Percentiles rank a stretch among this genome's conserved stretches.
These are phyloP conservation scores for Picochlorum sp. DNA, from an alignment of 139 green algal species.

Conservation along the genomic window DNA sequence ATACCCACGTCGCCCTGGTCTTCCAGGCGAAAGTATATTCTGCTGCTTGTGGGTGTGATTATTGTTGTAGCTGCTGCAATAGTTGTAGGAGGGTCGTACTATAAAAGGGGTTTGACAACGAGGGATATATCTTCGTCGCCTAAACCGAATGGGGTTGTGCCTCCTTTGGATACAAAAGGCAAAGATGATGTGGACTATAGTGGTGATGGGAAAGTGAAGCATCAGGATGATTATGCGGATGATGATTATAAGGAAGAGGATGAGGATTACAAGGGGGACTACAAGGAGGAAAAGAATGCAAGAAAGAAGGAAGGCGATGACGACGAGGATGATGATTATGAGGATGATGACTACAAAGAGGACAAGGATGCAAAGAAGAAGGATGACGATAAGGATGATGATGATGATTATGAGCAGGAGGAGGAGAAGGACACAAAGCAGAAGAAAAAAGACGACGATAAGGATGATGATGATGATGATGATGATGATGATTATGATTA, in stretches of 20 bases:
- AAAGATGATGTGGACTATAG: background rate
- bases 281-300: background rate
- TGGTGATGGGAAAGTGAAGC: background rate
- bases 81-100: slow-evolving; percentile 4
- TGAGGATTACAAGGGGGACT: background rate
- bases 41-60: background rate
- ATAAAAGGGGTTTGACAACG: background rate
- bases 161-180: background rate
- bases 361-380: background rate
- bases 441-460: background rate
- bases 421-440: background rate
- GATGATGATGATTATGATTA: background rate
- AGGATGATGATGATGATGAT: background rate
- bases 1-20: background rate
- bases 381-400: background rate
- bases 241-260: background rate
- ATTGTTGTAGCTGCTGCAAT: background rate
- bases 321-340: background rate
- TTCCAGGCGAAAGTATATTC: slow-evolving; percentile 5
- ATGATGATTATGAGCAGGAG: background rate
- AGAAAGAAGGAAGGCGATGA: background rate
- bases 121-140: background rate
- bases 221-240: background rate
- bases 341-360: background rate
- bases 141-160: background rate